Base-by-base conservation (phyloP, 306 rosid species). In the Begonia masoniana region DNA sequence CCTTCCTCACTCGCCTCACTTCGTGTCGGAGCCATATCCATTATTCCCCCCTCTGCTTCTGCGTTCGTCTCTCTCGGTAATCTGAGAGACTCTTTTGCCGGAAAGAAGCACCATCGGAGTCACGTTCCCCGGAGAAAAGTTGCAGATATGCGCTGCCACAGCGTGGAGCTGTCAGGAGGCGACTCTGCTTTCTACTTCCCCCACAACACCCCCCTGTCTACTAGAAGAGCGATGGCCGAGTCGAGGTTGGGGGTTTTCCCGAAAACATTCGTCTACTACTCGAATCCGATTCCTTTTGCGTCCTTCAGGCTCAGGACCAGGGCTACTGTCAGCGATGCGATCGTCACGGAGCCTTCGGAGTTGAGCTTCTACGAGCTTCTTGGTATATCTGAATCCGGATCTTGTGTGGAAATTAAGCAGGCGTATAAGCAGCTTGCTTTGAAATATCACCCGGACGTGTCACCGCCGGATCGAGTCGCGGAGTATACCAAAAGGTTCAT, bases 371-470 rank as follows among this genome's bases (percentile, higher is more conserved):
- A 91, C 47, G 81, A 91, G 46, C 75, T 91, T 12, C 78, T 91
- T 9, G 96, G 96, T 0, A 81, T 91, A 4, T 61, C 85, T 2
- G 75, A 74, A 66, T 71, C 85, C 10, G 97, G 78, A 35, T 80
- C 97, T 10, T 21, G 69, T 51, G 52, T 10, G 35, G 92, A 91
- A 51, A 91, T 91, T 57, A 91, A 91, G 73, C 79, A 55, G 24
- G 97, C 96, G 4, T 91, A 91, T 67, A 91, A 91, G 72, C 85
- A 83, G 42, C 74, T 85, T 0, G 97, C 88, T 9, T 66, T 83
- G 48, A 83, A 85, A 71, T 85, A 85, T 61, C 97, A 91, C 55
- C 96, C 96, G 9, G 97, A 91, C 35, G 96, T 91, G 14, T 85
- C 97, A 6, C 97, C 97, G 2, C 81, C 96, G 60, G 97, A 43